Percentiles rank a stretch among this genome's conserved stretches.
These are phyloP conservation scores for Neofusicoccum cordaticola DNA, from an alignment of 2,329 filamentous ascomycete genomes.

Conservation along the genomic window DNA sequence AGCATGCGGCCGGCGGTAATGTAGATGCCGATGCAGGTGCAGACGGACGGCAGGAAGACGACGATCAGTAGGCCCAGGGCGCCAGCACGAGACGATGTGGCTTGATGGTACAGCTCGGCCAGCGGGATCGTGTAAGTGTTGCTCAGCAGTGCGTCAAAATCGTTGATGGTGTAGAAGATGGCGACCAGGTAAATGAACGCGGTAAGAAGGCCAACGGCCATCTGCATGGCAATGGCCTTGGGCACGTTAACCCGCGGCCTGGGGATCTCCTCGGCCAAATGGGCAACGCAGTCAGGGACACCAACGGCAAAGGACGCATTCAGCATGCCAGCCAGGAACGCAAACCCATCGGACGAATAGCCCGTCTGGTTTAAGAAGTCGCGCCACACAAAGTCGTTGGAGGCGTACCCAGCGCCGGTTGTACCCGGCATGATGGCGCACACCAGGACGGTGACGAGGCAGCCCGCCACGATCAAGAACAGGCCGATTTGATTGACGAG, in stretches of 20 bases:
- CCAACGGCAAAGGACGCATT: conserved; percentile 70
- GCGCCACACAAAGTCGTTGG: conserved; percentile 43
- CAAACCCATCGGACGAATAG: conserved; percentile 55
- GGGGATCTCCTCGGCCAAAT: conserved; percentile 54
- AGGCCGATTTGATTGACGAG: conserved; percentile 55
- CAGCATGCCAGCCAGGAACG: conserved; percentile 63
- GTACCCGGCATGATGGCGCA: conserved; percentile 54
- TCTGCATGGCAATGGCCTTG: conserved; percentile 39
- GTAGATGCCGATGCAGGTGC: conserved; percentile 55
- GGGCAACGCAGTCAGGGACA: conserved; percentile 62
- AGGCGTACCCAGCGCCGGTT: conserved; percentile 43
- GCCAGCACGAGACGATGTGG: conserved; percentile 40
- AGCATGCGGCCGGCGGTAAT: conserved; percentile 62
- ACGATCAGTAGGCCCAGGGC: conserved; percentile 49
- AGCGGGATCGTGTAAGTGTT: conserved; percentile 58
- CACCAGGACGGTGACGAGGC: conserved; percentile 56
- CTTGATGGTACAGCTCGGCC: conserved; percentile 61
- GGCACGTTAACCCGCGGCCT: conserved; percentile 39
- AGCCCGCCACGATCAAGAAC: conserved; percentile 52
- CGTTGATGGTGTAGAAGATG: conserved; percentile 57
- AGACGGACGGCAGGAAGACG: conserved; percentile 52
- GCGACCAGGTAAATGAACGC: conserved; percentile 38
- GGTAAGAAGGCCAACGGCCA: conserved; percentile 35
- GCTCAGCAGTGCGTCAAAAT: conserved; percentile 54
- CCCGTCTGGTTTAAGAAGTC: conserved; percentile 49